These are phyloP conservation scores for Metschnikowia drakensbergensis DNA, from an alignment of 805 yeast species.

Conservation along the genomic window DNA sequence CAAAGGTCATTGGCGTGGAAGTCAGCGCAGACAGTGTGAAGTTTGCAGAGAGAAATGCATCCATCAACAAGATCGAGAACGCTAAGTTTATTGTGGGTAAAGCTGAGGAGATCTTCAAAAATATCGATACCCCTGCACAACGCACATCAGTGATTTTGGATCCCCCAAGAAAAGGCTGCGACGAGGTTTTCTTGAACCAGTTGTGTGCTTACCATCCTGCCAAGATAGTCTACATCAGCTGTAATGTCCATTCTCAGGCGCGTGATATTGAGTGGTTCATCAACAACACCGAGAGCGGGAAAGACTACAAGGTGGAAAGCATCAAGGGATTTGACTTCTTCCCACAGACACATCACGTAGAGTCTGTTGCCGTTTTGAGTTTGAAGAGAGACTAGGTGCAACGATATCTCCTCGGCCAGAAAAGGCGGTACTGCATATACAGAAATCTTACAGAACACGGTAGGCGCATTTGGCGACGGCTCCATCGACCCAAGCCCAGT, in stretches of 20 bases:
- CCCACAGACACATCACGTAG: constrained; percentile 93
- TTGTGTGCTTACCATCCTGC: constrained; percentile 79
- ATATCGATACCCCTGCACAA: constrained; percentile 68
- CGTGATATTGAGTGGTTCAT: constrained; percentile 85
- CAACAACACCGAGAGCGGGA: constrained; percentile 59
- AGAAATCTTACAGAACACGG: no score
- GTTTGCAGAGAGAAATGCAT: constrained; percentile 81
- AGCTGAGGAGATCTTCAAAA: constrained; percentile 84
- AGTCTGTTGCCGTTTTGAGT: constrained; percentile 71
- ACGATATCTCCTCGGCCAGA: no score
- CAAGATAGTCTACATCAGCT: constrained; percentile 87
- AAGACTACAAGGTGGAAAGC: constrained; percentile 67
- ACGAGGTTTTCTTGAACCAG: constrained; percentile 80
- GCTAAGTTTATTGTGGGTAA: constrained; percentile 86
- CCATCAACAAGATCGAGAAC: constrained; percentile 67
- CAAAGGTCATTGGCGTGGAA: constrained; percentile 87
- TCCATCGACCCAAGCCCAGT: no score
- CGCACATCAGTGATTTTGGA: constrained; percentile 88
- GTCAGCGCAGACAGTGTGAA: constrained; percentile 86
- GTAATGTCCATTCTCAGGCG: constrained; percentile 97
- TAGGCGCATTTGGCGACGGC: no score
- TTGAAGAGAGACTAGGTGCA: constrained; percentile 4
- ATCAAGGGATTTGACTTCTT: constrained; percentile 94
- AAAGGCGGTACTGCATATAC: neutral
- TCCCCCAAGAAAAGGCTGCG: constrained; percentile 98